phyloP scores from a whole-genome alignment of 495 filamentous ascomycete genomes.

The Mytilinidion resinicola region DNA sequence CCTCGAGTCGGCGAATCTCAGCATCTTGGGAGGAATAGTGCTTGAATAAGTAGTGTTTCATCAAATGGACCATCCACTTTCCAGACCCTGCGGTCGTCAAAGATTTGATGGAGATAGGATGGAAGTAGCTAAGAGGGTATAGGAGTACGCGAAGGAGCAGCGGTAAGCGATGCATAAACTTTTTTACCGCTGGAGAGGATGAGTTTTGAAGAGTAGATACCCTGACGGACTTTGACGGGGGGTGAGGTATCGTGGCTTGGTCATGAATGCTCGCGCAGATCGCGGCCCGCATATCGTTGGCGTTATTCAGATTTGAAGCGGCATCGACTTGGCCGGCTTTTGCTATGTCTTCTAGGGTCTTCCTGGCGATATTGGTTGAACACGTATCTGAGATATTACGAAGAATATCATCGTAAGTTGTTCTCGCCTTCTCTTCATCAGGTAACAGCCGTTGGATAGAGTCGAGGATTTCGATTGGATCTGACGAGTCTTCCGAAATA shows the following conservation, averaged over 20 bases:
- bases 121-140: conserved; percentile 33
- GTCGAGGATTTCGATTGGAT: conserved; percentile 13
- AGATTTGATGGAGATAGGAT: conserved; percentile 32
- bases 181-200: conserved; percentile 26
- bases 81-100: conserved; percentile 36
- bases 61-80: conserved; percentile 30
- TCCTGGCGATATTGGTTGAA: conserved; percentile 24
- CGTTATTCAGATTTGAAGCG: conserved; percentile 10
- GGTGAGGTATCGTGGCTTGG: conserved; percentile 36
- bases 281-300: conserved; percentile 32
- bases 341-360: conserved; percentile 18
- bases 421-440: conserved; percentile 31
- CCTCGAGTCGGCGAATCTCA: conserved; percentile 31
- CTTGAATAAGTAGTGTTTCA: conserved; percentile 35
- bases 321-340: conserved; percentile 5
- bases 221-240: conserved; percentile 31
- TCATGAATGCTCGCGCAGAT: conserved; percentile 34
- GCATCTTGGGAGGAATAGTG: conserved; percentile 26
- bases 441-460: conserved; percentile 24
- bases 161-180: conserved; percentile 35
- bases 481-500: conserved; percentile 22
- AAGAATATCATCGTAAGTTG: conserved; percentile 29
- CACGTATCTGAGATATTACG: conserved; percentile 24
- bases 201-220: conserved; percentile 35
- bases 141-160: conserved; percentile 34